Percentiles rank a stretch among this genome's conserved stretches.
These are phyloP conservation scores for Alternaria brassicae DNA, from an alignment of 2,329 filamentous ascomycete species.

Conservation along the genomic window DNA sequence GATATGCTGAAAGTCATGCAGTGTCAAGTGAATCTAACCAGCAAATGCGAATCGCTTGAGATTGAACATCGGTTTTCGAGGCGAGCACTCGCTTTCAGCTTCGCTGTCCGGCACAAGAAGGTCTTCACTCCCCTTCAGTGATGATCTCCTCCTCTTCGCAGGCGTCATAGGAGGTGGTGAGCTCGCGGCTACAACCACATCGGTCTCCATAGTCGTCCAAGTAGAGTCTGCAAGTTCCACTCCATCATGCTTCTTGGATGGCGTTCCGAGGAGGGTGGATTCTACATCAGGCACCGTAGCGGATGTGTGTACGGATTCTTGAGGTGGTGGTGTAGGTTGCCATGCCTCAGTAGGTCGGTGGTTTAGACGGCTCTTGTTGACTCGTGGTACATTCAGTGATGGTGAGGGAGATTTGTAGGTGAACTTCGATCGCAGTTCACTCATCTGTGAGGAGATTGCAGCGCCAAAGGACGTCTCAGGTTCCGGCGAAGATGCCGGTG, in stretches of 20 bases:
- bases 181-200: slow-evolving; percentile 44
- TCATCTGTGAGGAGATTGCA: slow-evolving; percentile 38
- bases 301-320: slow-evolving; percentile 3
- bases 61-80: slow-evolving; percentile 46
- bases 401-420: slow-evolving; percentile 30
- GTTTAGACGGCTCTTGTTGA: slow-evolving; percentile 11
- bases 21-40: slow-evolving; percentile 23
- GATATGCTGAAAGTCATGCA: slow-evolving; percentile 10
- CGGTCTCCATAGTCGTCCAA: slow-evolving; percentile 38
- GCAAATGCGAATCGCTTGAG: slow-evolving; percentile 51
- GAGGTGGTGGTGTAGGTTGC: slow-evolving; percentile 12
- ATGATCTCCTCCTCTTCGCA: slow-evolving; percentile 26
- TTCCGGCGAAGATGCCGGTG: slow-evolving; percentile 43
- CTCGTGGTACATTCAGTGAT: slow-evolving; percentile 1
- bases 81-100: slow-evolving; percentile 47
- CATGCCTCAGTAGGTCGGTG: slow-evolving; percentile 16
- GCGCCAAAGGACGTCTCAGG: slow-evolving; percentile 35
- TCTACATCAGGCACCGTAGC: slow-evolving; percentile 3
- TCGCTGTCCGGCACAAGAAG: slow-evolving; percentile 56
- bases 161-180: slow-evolving; percentile 33
- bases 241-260: slow-evolving; percentile 12
- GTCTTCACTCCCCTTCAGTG: slow-evolving; percentile 56
- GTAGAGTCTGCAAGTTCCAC: slow-evolving; percentile 33
- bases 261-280: slow-evolving; percentile 14
- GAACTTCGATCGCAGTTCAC: slow-evolving; percentile 42